phyloP scores from a whole-genome alignment of 1,139 yeast species.

The Trichomonascaceae sp. region DNA sequence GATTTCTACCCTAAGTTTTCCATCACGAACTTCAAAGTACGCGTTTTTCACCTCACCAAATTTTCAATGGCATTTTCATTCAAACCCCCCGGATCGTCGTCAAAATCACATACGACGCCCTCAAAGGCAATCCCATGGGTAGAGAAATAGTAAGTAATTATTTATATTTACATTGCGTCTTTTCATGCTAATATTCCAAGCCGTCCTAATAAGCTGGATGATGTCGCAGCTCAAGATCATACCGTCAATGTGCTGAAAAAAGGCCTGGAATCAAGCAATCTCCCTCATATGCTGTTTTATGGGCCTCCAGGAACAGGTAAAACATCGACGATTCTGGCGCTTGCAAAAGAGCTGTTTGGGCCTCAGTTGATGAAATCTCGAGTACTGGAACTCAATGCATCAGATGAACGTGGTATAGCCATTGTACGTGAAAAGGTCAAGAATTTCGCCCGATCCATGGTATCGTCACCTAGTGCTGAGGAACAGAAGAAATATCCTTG shows the following conservation, averaged over 20 bases:
- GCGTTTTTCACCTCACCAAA: slow-evolving; percentile 3
- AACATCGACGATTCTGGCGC: slow-evolving; percentile 84
- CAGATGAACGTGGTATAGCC: slow-evolving; percentile 93
- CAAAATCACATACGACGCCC: background rate
- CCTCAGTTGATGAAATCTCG: slow-evolving; percentile 56
- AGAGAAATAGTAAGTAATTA: slow-evolving; percentile 54
- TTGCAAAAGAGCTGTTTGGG: slow-evolving; percentile 79
- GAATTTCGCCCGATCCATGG: slow-evolving; percentile 81
- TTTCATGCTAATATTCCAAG: slow-evolving; percentile 22
- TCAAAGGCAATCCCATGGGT: slow-evolving; percentile 53
- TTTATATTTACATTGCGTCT: background rate
- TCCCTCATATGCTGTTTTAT: slow-evolving; percentile 93
- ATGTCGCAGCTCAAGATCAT: slow-evolving; percentile 87
- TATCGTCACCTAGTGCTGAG: slow-evolving; percentile 69
- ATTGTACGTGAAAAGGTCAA: slow-evolving; percentile 89
- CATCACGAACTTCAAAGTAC: background rate
- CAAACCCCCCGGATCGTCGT: slow-evolving; percentile 9
- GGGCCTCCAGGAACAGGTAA: slow-evolving; percentile 99
- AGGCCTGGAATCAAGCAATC: slow-evolving; percentile 69
- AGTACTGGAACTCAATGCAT: slow-evolving; percentile 88
- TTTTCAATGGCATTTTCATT: slow-evolving; percentile 11
- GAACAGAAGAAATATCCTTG: slow-evolving; percentile 77
- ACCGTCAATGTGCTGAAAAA: slow-evolving; percentile 80
- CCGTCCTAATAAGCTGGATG: slow-evolving; percentile 77
- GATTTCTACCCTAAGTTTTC: no score